Conservation (phyloP, 306 rosid genomes). For the Coriaria nepalensis region DNA sequence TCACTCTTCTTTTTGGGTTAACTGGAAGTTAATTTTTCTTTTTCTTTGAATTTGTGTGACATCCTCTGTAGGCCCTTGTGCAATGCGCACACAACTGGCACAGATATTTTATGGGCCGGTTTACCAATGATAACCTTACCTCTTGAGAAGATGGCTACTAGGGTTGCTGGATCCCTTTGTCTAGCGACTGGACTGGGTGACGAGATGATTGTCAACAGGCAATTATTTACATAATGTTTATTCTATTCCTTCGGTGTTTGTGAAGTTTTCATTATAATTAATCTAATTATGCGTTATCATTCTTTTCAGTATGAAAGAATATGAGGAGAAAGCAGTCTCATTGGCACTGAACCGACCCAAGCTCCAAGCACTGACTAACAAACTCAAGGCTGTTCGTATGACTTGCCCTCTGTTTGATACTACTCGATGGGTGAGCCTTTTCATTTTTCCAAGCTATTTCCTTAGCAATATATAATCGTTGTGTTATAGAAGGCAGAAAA, state of each 20-base stretch:
- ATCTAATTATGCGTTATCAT: constrained; percentile 3
- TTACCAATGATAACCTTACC: constrained; percentile 94
- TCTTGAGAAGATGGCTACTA: constrained; percentile 95
- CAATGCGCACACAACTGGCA: constrained; percentile 99
- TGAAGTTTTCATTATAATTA: not conserved
- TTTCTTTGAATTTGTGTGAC: not conserved
- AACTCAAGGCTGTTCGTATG: constrained; percentile 69
- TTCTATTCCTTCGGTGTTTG: too few relatives aligned
- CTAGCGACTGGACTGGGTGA: constrained; percentile 87
- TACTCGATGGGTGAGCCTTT: constrained; percentile 63
- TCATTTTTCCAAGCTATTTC: too few relatives aligned
- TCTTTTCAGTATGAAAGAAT: constrained; percentile 61
- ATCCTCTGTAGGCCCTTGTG: constrained; percentile 64
- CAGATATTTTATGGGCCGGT: constrained; percentile 97
- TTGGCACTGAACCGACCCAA: constrained; percentile 66
- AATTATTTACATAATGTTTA: not conserved
- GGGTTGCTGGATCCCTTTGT: constrained; percentile 98
- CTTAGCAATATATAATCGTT: not conserved
- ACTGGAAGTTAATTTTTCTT: not conserved
- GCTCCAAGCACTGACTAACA: constrained; percentile 63
- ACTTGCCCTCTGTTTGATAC: constrained; percentile 94
- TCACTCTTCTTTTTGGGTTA: too few relatives aligned
- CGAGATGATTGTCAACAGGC: constrained; percentile 95
- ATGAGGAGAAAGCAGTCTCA: constrained; percentile 85
- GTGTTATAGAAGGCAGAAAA: not conserved